Evolutionary conservation across 306 rosid genomes (phyloP).

Genomic region (Boehmeria nivea): DNA sequence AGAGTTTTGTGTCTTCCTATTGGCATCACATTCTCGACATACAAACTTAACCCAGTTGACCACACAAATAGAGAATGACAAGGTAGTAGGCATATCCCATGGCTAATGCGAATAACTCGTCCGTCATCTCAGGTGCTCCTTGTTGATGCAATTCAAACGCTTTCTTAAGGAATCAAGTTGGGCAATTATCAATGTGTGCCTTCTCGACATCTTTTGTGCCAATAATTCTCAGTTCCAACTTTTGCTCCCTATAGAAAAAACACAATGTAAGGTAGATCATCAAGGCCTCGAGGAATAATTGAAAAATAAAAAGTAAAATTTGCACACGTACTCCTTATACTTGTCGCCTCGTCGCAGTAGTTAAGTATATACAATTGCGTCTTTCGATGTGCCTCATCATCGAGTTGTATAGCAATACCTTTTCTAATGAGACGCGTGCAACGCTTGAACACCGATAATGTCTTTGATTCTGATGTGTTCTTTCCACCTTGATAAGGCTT

Average conservation of each 20-base stretch:
- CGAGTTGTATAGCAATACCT: background rate
- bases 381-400: background rate
- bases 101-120: background rate
- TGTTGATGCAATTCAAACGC: too few relatives aligned
- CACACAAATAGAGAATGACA: background rate
- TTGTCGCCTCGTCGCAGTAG: background rate
- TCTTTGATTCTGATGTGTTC: too few relatives aligned
- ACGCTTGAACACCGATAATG: background rate
- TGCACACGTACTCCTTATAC: background rate
- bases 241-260: background rate
- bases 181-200: too few relatives aligned
- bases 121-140: background rate
- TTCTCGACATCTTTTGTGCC: too few relatives aligned
- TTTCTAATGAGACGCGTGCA: too few relatives aligned
- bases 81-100: background rate
- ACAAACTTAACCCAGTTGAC: conserved; percentile 1
- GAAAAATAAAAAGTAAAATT: background rate
- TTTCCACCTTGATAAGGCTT: background rate
- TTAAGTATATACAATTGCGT: conserved; percentile 2
- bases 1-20: background rate
- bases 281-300: background rate
- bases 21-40: background rate
- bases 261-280: background rate
- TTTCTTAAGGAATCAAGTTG: too few relatives aligned
- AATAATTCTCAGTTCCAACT: too few relatives aligned